Evolutionary conservation across 495 filamentous ascomycete species (phyloP).

Genomic region (Xylaria cubensis): DNA sequence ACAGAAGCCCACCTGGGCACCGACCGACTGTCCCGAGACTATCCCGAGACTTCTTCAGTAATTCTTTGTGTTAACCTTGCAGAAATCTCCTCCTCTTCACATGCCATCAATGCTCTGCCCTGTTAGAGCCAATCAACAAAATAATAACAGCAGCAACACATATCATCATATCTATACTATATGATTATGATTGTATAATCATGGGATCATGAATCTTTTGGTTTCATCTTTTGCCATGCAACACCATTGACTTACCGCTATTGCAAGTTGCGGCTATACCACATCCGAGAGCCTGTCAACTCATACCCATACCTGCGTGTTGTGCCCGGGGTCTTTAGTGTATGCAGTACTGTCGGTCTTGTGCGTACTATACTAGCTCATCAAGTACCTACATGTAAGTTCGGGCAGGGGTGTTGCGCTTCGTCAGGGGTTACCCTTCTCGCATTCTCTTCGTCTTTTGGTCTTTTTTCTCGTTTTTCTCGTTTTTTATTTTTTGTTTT

Average conservation of each 20-base stretch:
- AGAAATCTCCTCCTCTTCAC: constrained; percentile 14
- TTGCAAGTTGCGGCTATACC: constrained; percentile 3
- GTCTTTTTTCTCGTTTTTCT: not conserved
- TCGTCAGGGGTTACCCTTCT: constrained; percentile 21
- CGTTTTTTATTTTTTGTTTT: not conserved
- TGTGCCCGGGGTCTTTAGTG: not conserved
- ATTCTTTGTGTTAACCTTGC: constrained; percentile 5
- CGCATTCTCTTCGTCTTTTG: not conserved
- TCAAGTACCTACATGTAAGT: not conserved
- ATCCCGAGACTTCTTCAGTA: not conserved
- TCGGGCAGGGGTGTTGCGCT: not conserved
- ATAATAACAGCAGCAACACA: not conserved
- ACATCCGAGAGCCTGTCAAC: constrained; percentile 10
- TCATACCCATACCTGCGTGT: not conserved
- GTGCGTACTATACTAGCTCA: not conserved
- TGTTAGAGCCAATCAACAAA: constrained; percentile 13
- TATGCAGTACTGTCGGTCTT: constrained; percentile 1
- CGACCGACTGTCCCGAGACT: not conserved
- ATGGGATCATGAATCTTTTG: constrained; percentile 22
- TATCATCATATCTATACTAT: not conserved
- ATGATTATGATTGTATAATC: constrained; percentile 1
- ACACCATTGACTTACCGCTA: constrained; percentile 27
- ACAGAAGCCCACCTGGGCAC: not conserved
- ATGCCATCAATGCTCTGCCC: constrained; percentile 7
- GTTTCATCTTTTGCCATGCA: constrained; percentile 22